Conservation (phyloP, 768 basidiomycete genomes). For the Mycena vitilis region DNA sequence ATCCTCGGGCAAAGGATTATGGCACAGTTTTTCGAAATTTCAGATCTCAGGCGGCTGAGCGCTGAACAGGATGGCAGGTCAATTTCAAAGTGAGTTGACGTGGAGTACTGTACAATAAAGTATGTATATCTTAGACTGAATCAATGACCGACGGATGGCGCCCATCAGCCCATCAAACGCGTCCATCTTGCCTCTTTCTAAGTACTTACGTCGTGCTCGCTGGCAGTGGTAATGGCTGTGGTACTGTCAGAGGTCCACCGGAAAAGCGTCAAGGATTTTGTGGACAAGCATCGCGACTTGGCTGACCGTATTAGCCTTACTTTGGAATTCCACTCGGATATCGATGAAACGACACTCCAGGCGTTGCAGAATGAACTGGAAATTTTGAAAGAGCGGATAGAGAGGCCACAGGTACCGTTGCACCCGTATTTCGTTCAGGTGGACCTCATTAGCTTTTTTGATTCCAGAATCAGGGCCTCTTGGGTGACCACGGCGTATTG, state of each 20-base stretch:
- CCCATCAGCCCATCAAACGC: constrained; percentile 12
- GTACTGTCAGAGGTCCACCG: neutral
- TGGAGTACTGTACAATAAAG: too few relatives aligned
- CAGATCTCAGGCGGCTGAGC: too few relatives aligned
- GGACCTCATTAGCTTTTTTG: neutral
- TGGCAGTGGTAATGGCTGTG: neutral
- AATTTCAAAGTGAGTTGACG: too few relatives aligned
- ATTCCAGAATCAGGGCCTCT: neutral
- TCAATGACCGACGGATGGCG: too few relatives aligned
- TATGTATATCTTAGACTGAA: too few relatives aligned
- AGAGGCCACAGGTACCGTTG: constrained; percentile 1
- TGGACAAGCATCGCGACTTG: neutral
- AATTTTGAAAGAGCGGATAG: neutral
- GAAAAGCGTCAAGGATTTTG: constrained; percentile 3
- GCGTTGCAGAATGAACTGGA: constrained; percentile 12
- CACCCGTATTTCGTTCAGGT: neutral
- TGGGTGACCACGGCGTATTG: neutral
- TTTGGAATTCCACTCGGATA: constrained; percentile 13
- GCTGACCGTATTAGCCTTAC: constrained; percentile 18
- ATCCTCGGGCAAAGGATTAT: too few relatives aligned
- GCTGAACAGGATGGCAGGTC: too few relatives aligned
- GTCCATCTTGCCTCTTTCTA: neutral
- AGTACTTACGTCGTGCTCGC: too few relatives aligned
- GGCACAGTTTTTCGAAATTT: too few relatives aligned
- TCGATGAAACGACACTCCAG: neutral